phyloP scores from a whole-genome alignment of 345 rosid genomes.

The Salix brachista region DNA sequence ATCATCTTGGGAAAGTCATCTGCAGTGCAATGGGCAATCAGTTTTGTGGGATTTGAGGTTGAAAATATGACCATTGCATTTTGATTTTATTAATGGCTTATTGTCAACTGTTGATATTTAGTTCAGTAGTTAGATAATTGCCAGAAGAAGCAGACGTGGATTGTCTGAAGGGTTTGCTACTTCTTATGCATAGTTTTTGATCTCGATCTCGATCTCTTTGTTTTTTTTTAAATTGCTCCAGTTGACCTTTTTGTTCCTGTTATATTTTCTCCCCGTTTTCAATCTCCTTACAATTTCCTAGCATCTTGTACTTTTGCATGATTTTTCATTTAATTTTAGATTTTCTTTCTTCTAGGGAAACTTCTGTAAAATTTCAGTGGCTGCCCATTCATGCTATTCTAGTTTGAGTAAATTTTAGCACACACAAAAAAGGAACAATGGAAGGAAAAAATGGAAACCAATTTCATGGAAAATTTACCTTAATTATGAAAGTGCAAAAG shows the following conservation, averaged over 20 bases:
- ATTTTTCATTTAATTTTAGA: background rate
- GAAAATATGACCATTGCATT: conserved; percentile 4
- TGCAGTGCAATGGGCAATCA: conserved; percentile 92
- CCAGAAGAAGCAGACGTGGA: background rate
- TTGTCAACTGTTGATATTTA: background rate
- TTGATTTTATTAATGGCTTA: background rate
- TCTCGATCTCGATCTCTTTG: background rate
- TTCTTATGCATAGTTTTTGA: background rate
- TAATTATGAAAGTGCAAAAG: background rate
- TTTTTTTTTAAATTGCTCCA: background rate
- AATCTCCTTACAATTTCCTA: background rate
- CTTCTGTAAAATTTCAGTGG: background rate
- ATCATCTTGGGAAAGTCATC: conserved; percentile 94
- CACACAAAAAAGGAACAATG: background rate
- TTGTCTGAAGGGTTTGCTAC: background rate
- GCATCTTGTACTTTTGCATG: background rate
- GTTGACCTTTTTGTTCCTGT: background rate
- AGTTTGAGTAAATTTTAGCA: background rate
- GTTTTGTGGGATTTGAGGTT: conserved; percentile 93
- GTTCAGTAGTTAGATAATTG: background rate
- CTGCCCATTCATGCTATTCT: background rate
- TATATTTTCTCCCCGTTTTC: background rate
- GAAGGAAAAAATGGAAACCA: background rate
- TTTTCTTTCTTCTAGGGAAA: background rate
- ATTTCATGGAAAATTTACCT: background rate